These are phyloP conservation scores for Vicia villosa DNA, from an alignment of 306 rosid species.

Conservation along the genomic window DNA sequence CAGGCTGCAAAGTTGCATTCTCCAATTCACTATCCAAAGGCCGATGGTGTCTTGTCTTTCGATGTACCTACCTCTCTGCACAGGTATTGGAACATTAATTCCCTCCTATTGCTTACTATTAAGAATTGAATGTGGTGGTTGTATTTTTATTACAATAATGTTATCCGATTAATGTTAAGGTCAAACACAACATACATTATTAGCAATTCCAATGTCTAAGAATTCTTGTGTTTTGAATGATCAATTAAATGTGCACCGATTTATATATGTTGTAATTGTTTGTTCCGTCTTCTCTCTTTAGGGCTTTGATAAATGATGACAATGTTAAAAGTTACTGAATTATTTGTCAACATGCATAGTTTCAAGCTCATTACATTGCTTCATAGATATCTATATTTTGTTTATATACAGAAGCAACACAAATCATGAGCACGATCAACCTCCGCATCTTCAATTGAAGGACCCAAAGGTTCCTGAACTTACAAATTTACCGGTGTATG, in stretches of 20 bases:
- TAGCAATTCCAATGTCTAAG: too few species aligned
- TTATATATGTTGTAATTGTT: neutral
- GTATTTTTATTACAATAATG: too few species aligned
- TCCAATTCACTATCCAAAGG: constrained; percentile 86
- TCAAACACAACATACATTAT: too few species aligned
- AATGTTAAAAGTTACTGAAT: neutral
- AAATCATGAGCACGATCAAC: constrained; percentile 97
- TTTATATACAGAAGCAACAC: constrained; percentile 81
- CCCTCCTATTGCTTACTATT: constrained; percentile 28
- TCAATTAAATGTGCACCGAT: neutral
- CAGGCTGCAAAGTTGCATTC: constrained; percentile 66
- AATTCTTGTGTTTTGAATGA: too few species aligned
- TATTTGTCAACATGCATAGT: constrained; percentile 2
- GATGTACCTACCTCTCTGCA: constrained; percentile 89
- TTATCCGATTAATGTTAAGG: too few species aligned
- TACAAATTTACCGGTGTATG: constrained; percentile 73
- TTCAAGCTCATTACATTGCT: constrained; percentile 31
- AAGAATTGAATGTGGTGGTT: constrained; percentile 32
- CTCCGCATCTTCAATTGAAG: constrained; percentile 80
- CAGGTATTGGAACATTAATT: constrained; percentile 59
- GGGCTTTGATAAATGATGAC: neutral
- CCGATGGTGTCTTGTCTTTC: constrained; percentile 80
- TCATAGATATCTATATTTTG: constrained; percentile 31
- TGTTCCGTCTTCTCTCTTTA: constrained; percentile 2
- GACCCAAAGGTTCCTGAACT: constrained; percentile 77